A percentile compares a stretch with the other conserved stretches of the same genome.
phyloP scores from a whole-genome alignment of 106 monocot genomes.

The Dioscorea zingiberensis region DNA sequence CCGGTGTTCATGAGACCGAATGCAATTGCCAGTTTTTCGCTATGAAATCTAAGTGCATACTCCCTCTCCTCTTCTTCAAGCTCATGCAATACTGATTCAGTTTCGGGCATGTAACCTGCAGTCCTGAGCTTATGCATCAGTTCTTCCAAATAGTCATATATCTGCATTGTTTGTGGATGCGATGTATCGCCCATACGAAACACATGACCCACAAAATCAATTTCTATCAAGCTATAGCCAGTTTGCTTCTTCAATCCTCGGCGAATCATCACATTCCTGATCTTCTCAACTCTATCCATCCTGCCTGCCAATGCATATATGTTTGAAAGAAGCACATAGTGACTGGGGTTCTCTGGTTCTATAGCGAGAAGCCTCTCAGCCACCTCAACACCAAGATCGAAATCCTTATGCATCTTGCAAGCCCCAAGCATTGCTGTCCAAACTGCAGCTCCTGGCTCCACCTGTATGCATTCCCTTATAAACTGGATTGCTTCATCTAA shows the following conservation, averaged over 20 bases:
- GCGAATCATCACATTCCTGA: constrained; percentile 34
- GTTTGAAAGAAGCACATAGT: constrained; percentile 57
- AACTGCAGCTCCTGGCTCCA: constrained; percentile 33
- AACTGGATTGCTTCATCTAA: constrained; percentile 34
- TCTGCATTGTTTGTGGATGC: constrained; percentile 31
- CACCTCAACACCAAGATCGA: constrained; percentile 33
- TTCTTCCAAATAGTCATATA: constrained; percentile 38
- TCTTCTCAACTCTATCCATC: constrained; percentile 41
- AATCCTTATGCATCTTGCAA: constrained; percentile 53
- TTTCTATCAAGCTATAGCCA: constrained; percentile 52
- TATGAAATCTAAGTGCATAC: constrained; percentile 49
- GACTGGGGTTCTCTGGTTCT: constrained; percentile 47
- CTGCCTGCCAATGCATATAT: constrained; percentile 37
- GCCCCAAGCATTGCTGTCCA: constrained; percentile 62
- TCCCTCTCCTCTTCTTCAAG: constrained; percentile 67
- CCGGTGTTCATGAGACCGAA: constrained; percentile 45
- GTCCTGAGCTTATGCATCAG: constrained; percentile 27
- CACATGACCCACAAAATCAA: constrained; percentile 22
- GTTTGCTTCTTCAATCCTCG: constrained; percentile 43
- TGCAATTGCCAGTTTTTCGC: constrained; percentile 58
- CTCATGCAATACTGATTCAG: constrained; percentile 49
- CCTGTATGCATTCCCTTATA: constrained; percentile 21
- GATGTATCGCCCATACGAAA: constrained; percentile 56
- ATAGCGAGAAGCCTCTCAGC: constrained; percentile 30
- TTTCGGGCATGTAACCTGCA: constrained; percentile 36